Conservation (phyloP, 805 yeast genomes). For the Starmerella scarabaei region DNA sequence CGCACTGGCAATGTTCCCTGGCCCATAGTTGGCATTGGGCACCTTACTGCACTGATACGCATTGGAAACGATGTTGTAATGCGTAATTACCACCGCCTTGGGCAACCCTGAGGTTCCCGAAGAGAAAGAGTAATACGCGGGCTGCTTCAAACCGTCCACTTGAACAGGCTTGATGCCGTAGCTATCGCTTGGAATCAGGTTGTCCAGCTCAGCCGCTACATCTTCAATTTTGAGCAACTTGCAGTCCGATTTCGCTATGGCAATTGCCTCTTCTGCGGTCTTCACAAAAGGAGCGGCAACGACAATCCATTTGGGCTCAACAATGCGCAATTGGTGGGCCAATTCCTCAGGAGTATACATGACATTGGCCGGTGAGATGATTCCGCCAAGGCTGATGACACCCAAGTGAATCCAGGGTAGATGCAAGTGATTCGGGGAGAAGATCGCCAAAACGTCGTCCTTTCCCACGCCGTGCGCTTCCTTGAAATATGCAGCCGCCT, state of each 20-base stretch:
- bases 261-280: slow-evolving; percentile 8
- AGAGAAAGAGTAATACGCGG: slow-evolving; percentile 26
- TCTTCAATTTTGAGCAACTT: slow-evolving; percentile 4
- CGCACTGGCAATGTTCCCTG: slow-evolving; percentile 25
- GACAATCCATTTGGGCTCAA: slow-evolving; percentile 19
- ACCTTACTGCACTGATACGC: slow-evolving; percentile 21
- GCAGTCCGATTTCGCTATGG: slow-evolving; percentile 5
- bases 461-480: slow-evolving; percentile 15
- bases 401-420: slow-evolving; percentile 25
- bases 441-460: slow-evolving; percentile 26
- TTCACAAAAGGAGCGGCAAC: slow-evolving; percentile 11
- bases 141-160: slow-evolving; percentile 13
- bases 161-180: slow-evolving; percentile 8
- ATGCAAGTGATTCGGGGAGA: slow-evolving; percentile 23
- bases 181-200: background rate
- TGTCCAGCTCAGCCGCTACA: slow-evolving; percentile 2
- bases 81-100: slow-evolving; percentile 61
- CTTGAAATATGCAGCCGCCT: slow-evolving; percentile 19
- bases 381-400: slow-evolving; percentile 23
- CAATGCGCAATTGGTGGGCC: slow-evolving; percentile 22
- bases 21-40: slow-evolving; percentile 1
- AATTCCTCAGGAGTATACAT: slow-evolving; percentile 27
- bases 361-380: slow-evolving; percentile 27
- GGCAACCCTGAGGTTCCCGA: slow-evolving; percentile 46
- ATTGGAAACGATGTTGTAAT: slow-evolving; percentile 37